Evolutionary conservation across 192 early-diverging fungal genomes (phyloP).

Genomic region (Coemansia sp.): DNA sequence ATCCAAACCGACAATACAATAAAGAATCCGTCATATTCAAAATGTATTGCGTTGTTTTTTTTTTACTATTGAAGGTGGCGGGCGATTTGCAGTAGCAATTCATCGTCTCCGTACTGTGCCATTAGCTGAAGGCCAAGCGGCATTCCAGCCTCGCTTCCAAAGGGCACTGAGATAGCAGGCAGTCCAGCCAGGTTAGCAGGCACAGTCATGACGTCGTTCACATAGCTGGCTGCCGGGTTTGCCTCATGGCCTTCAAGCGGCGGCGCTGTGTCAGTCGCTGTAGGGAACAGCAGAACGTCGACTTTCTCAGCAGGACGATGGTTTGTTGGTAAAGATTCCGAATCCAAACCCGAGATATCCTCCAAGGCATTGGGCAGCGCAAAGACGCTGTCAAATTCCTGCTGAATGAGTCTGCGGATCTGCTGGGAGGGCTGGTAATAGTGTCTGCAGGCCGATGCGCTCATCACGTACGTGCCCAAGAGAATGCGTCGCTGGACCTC

Average conservation of each 20-base stretch:
- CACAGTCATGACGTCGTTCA: slow-evolving; percentile 88
- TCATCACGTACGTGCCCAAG: slow-evolving; percentile 83
- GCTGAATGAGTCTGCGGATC: slow-evolving; percentile 70
- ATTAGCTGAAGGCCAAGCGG: slow-evolving; percentile 85
- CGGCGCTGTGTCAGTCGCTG: slow-evolving; percentile 71
- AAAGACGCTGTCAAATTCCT: slow-evolving; percentile 77
- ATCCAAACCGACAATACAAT: no score
- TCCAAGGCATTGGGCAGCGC: slow-evolving; percentile 57
- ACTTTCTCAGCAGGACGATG: slow-evolving; percentile 39
- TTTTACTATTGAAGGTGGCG: slow-evolving; percentile 2
- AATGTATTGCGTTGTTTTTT: no score
- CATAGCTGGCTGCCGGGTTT: slow-evolving; percentile 56
- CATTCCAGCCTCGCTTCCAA: slow-evolving; percentile 49
- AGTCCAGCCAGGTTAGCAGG: slow-evolving; percentile 84
- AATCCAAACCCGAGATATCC: neutral
- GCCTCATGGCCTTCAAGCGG: slow-evolving; percentile 32
- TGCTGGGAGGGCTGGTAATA: slow-evolving; percentile 82
- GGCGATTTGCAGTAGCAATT: slow-evolving; percentile 32
- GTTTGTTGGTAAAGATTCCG: no score
- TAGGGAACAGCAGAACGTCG: slow-evolving; percentile 78
- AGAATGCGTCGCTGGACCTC: slow-evolving; percentile 83
- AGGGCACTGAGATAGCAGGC: slow-evolving; percentile 68
- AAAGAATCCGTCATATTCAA: no score
- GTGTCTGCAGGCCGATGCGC: slow-evolving; percentile 60
- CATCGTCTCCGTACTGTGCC: slow-evolving; percentile 82